Percentiles rank a stretch among this genome's conserved stretches.
phyloP scores from a whole-genome alignment of 768 basidiomycete species.

The Lactifluus subvellereus region DNA sequence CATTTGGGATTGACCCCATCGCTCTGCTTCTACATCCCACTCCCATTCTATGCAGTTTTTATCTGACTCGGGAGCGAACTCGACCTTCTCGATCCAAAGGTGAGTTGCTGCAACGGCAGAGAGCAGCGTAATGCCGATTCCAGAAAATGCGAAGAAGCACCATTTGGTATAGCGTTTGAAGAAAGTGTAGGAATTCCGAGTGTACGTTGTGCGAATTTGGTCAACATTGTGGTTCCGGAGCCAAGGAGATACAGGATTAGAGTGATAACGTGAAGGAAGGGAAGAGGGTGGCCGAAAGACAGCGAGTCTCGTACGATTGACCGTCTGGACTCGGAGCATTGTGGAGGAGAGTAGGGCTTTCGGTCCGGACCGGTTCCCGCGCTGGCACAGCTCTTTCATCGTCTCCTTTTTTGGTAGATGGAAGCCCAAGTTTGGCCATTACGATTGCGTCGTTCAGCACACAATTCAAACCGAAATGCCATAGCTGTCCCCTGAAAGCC shows the following conservation, averaged over 20 bases:
- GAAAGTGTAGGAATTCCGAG: conserved; percentile 39
- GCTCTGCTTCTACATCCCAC: conserved; percentile 58
- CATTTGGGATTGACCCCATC: conserved; percentile 46
- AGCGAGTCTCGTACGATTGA: not conserved
- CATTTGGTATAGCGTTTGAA: conserved; percentile 46
- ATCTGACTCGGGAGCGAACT: conserved; percentile 44
- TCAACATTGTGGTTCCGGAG: conserved; percentile 23
- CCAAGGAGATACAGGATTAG: conserved; percentile 13
- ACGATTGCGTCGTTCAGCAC: no score
- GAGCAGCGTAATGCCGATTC: conserved; percentile 40
- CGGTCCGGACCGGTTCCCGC: no score
- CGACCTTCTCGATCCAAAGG: conserved; percentile 57
- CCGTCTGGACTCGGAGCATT: not conserved
- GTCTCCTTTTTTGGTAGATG: no score
- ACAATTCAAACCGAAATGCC: no score
- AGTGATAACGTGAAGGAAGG: not conserved
- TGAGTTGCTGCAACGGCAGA: conserved; percentile 53
- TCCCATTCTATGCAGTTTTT: conserved; percentile 53
- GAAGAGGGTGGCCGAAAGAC: not conserved
- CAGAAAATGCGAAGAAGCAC: conserved; percentile 41
- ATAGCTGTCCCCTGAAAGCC: no score
- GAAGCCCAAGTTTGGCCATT: no score
- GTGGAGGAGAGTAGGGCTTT: no score
- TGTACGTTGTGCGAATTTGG: conserved; percentile 34
- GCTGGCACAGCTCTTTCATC: no score